Evolutionary conservation across 768 basidiomycete genomes (phyloP).

Genomic region (Hysterangium stoloniferum): DNA sequence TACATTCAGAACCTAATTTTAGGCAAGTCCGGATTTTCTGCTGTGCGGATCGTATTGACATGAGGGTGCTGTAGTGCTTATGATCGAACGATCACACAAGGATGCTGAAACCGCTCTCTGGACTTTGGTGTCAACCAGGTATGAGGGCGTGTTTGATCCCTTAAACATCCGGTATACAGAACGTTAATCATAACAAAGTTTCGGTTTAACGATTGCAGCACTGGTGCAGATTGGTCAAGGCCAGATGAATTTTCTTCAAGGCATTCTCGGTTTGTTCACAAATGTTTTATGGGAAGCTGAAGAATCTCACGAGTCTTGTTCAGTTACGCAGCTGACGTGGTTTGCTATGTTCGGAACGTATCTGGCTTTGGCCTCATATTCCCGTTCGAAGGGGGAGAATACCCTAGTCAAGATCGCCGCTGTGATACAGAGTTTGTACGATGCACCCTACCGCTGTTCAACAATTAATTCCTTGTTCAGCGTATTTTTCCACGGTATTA

Average conservation of each 20-base stretch:
- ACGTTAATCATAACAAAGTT: neutral
- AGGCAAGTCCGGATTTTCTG: too few relatives aligned
- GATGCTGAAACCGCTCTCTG: neutral
- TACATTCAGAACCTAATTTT: slow-evolving; percentile 26
- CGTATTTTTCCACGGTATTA: neutral
- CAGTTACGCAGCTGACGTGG: slow-evolving; percentile 1
- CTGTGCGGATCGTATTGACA: too few relatives aligned
- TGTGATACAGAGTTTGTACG: neutral
- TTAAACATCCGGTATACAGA: neutral
- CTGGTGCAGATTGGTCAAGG: too few relatives aligned
- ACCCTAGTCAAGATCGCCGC: neutral
- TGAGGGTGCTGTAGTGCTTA: too few relatives aligned
- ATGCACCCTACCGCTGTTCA: too few relatives aligned
- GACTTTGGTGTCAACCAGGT: neutral
- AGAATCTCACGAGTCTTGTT: neutral
- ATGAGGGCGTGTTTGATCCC: too few relatives aligned
- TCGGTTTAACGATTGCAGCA: neutral
- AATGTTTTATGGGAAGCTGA: neutral
- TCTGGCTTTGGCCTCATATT: slow-evolving; percentile 5
- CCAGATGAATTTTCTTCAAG: too few relatives aligned
- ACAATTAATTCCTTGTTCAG: neutral
- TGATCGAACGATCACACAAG: neutral
- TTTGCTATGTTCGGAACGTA: slow-evolving; percentile 3
- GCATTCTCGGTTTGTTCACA: neutral
- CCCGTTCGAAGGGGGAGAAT: neutral